A percentile compares a stretch with the other conserved stretches of the same genome.
These are phyloP conservation scores for Claviceps arundinis DNA, from an alignment of 2,329 filamentous ascomycete genomes.

Conservation along the genomic window DNA sequence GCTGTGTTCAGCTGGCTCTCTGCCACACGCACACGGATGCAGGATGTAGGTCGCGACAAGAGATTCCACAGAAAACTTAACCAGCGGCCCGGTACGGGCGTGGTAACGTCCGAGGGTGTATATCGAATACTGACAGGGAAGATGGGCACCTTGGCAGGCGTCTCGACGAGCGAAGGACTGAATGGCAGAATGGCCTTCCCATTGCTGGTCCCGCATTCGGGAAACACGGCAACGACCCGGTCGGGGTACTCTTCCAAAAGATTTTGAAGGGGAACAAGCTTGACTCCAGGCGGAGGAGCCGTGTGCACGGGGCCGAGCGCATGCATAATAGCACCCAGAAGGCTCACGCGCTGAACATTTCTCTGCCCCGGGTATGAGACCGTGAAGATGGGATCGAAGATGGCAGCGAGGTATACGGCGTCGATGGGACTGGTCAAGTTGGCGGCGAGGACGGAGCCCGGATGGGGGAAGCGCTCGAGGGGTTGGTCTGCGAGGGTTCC, in stretches of 20 bases:
- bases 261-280: slow-evolving; percentile 46
- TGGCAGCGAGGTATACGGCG: slow-evolving; percentile 81
- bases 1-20: slow-evolving; percentile 50
- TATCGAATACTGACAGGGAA: slow-evolving; percentile 89
- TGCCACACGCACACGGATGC: slow-evolving; percentile 81
- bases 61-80: slow-evolving; percentile 71
- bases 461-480: slow-evolving; percentile 59
- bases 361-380: slow-evolving; percentile 63
- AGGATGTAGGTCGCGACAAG: slow-evolving; percentile 72
- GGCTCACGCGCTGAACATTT: slow-evolving; percentile 62
- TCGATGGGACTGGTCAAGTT: slow-evolving; percentile 91
- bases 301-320: slow-evolving; percentile 51
- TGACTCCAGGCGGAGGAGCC: slow-evolving; percentile 29
- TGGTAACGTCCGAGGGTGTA: slow-evolving; percentile 78
- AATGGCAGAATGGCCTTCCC: slow-evolving; percentile 79
- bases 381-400: slow-evolving; percentile 94
- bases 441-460: slow-evolving; percentile 71
- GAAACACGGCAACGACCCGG: slow-evolving; percentile 74
- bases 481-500: slow-evolving; percentile 71
- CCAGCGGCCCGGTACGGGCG: slow-evolving; percentile 68
- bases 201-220: slow-evolving; percentile 90
- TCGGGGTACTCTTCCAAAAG: slow-evolving; percentile 57
- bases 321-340: slow-evolving; percentile 60
- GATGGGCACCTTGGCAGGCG: slow-evolving; percentile 56
- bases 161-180: slow-evolving; percentile 60